phyloP scores from a whole-genome alignment of 139 green algal genomes.

The Trebouxia sp. region DNA sequence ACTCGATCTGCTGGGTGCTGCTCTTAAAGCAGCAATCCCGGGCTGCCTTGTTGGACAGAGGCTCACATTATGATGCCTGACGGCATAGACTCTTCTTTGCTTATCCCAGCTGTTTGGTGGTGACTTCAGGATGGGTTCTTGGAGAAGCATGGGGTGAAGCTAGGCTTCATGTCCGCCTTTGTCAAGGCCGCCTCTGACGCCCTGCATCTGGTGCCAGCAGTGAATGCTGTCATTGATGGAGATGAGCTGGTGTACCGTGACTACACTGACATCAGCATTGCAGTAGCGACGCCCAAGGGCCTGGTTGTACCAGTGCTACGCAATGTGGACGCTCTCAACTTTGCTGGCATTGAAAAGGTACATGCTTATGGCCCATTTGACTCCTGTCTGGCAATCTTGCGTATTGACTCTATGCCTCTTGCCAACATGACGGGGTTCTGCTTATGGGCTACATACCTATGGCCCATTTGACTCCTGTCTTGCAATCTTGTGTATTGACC shows the following conservation, averaged over 20 bases:
- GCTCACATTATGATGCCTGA: too few species aligned
- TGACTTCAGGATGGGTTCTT: constrained; percentile 89
- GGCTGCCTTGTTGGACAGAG: too few species aligned
- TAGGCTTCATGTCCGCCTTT: constrained; percentile 99
- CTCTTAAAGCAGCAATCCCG: too few species aligned
- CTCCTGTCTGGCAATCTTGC: not conserved
- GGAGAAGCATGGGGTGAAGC: constrained; percentile 96
- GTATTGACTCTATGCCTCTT: not conserved
- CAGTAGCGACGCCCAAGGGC: constrained; percentile 95
- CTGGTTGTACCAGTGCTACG: constrained; percentile 95
- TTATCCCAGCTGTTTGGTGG: not conserved
- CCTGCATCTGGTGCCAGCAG: constrained; percentile 84
- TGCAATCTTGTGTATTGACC: not conserved
- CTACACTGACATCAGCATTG: constrained; percentile 91
- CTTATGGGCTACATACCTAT: constrained; percentile 24
- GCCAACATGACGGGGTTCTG: not conserved
- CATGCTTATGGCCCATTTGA: not conserved
- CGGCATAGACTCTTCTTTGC: too few species aligned
- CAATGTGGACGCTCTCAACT: constrained; percentile 79
- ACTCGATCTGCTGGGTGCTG: too few species aligned
- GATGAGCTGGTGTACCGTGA: constrained; percentile 94
- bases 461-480: not conserved
- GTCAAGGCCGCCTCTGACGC: constrained; percentile 90
- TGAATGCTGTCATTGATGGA: constrained; percentile 96
- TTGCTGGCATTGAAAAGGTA: constrained; percentile 93